Base-by-base conservation (phyloP, 164 flowering plant species). In the Tetrastigma voinierianum region DNA sequence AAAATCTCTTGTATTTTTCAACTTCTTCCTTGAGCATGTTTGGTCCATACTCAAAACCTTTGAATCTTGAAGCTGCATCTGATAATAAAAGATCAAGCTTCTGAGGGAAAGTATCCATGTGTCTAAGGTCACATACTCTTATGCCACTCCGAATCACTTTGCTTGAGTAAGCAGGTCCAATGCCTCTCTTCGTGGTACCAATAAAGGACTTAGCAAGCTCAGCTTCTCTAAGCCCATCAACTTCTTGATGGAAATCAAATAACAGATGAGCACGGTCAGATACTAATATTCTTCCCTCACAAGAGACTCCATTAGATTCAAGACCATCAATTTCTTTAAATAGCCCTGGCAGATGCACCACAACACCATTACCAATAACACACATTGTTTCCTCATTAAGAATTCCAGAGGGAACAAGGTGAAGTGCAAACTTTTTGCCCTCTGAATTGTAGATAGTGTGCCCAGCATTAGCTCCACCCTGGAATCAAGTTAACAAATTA, bases 391-490 rank as follows among this genome's bases (percentile, higher is more conserved):
- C 93, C 78, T 90, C 93, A 70, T 94, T 91, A 24, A 94, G 93
- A 25, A 93, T 93, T n/a, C 98, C 98, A 1, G 97, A 91, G 4
- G 98, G 98, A 67, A 94, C 90, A 69, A 94, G 94, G 74, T 94
- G 98, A 70, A 94, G 96, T 11, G 98, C 88, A 85, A 94, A 91
- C 77, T 91, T 93, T 80, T 91, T 91, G 17, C 98, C 98, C 76
- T 93, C 95, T 14, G 87, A 62, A 71, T 91, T 91, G 62, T 93
- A 93, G 60, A 93, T 93, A 49, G 98, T 93, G 77, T 93, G 98
- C 43, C 98, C 98, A 59, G 98, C 98, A 79, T 93, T 93, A 57
- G 98, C 93, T 66, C 97, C 97, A 72, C 98, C 98, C 97, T 93
- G 80, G 44, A 51, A 78, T 61, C 61, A 64, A 49, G 45, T 15